phyloP scores from a whole-genome alignment of 2,329 filamentous ascomycete species.

The Ceratocystis cubensis region DNA sequence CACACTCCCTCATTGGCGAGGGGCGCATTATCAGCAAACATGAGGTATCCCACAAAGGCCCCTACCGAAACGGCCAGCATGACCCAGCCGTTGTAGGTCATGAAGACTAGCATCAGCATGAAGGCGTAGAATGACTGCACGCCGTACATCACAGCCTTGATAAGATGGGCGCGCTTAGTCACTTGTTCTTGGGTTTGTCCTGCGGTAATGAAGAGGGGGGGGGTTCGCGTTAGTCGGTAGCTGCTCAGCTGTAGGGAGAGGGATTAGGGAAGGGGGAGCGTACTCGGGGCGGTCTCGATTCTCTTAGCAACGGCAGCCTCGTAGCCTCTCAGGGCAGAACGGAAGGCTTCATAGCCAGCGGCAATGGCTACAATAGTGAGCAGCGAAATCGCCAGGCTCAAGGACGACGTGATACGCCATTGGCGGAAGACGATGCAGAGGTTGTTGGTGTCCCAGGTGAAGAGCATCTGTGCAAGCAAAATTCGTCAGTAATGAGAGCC shows the following conservation, averaged over 20 bases:
- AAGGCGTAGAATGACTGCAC: slow-evolving; percentile 97
- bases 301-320: slow-evolving; percentile 45
- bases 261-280: slow-evolving; percentile 27
- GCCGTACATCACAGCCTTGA: slow-evolving; percentile 76
- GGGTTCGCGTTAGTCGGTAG: slow-evolving; percentile 1
- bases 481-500: not conserved
- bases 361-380: slow-evolving; percentile 68
- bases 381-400: slow-evolving; percentile 69
- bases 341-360: slow-evolving; percentile 85
- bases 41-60: slow-evolving; percentile 74
- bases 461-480: slow-evolving; percentile 62
- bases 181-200: slow-evolving; percentile 54
- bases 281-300: slow-evolving; percentile 43
- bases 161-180: slow-evolving; percentile 56
- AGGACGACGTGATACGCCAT: slow-evolving; percentile 70
- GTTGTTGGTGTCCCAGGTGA: slow-evolving; percentile 87
- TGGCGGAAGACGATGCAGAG: slow-evolving; percentile 91
- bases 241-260: not conserved
- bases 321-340: slow-evolving; percentile 63
- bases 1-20: slow-evolving; percentile 81
- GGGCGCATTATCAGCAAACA: slow-evolving; percentile 60
- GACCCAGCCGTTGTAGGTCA: slow-evolving; percentile 99
- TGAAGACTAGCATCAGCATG: slow-evolving; percentile 98
- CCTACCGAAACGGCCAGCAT: slow-evolving; percentile 86
- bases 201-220: slow-evolving; percentile 35